Evolutionary conservation across 75 land plant species (phyloP).

Genomic region (Sequoiadendron giganteum): DNA sequence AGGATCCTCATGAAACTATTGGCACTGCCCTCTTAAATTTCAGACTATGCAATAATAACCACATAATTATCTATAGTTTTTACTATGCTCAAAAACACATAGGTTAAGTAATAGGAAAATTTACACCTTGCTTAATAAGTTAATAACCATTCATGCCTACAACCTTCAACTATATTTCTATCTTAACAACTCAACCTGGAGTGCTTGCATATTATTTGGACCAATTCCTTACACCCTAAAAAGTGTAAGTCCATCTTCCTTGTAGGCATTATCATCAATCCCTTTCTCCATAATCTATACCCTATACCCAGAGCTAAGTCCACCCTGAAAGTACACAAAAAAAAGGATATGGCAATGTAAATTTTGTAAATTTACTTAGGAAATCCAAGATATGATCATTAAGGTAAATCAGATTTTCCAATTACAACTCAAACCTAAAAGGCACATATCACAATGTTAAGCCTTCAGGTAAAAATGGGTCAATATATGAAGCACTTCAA

Average conservation of each 20-base stretch:
- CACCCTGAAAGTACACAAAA: conserved; percentile 48
- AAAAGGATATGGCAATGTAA: neutral
- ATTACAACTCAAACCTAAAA: neutral
- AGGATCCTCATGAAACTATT: no score
- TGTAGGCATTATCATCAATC: conserved; percentile 67
- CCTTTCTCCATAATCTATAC: conserved; percentile 48
- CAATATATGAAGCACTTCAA: neutral
- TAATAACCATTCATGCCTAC: neutral
- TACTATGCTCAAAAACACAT: neutral
- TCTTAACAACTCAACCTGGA: conserved; percentile 88
- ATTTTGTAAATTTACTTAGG: neutral
- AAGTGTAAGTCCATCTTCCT: conserved; percentile 64
- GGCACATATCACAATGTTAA: no score
- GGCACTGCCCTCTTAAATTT: no score
- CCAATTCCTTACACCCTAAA: conserved; percentile 88
- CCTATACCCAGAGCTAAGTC: conserved; percentile 72
- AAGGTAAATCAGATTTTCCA: neutral
- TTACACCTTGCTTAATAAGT: neutral
- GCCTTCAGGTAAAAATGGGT: neutral
- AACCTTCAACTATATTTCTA: neutral
- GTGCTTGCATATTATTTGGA: conserved; percentile 90
- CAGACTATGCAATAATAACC: no score
- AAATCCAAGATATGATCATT: neutral
- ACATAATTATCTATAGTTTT: neutral
- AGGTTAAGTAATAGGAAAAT: neutral